Base-by-base conservation (phyloP, 768 basidiomycete species). In the Mycena rebaudengoi region DNA sequence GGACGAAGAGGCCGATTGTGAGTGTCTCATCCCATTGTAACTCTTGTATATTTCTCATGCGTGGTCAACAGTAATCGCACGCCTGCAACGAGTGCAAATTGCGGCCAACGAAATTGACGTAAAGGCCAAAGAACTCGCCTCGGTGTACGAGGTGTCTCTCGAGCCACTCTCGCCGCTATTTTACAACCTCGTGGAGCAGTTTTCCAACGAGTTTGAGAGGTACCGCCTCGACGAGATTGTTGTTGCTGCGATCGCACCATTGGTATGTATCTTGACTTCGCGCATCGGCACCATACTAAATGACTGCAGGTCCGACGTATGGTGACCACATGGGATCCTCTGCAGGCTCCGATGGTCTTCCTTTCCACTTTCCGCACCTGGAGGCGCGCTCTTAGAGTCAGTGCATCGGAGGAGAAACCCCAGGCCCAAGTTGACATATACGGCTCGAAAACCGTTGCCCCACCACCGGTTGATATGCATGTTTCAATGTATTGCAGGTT, bases 191-290 rank as follows among this genome's bases (percentile, higher is more conserved):
- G 78, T 91, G 18, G 80, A 82, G 45, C 85, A 92, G 44, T 96
- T 87, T 66, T 76, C 85, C 3, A 70, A 76, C 14, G 97, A 99
- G 71, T 96, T 94, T 70, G 88, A 91, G 21, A 81, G 76, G 56
- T 92, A 96, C 70, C 81, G 84, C 16, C 78, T 99, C 32, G 98
- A 99, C 66, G 96, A 99, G 72, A 87, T 99, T 23, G 88, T 97
- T 5, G 93, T 99, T 4, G 96, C 91, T 20, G 95, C 97, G 5
- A 91, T 99, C 50, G 86, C 90, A 5, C 98, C 97, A 2, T 77
- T 87, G 14, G 88, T 89, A 66, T 65, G 28, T n/a, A 11, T 57
- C 62, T 40, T 2, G 7, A 41, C 41, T 18, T 40, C 14, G 3
- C 10, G 16, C 20, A 8, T 18, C 52, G 5, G 3, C 21, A 10